Percentiles rank a stretch among this genome's conserved stretches.
Conservation (phyloP, 2,329 filamentous ascomycete genomes). For the Aspergillus puulaauensis region DNA sequence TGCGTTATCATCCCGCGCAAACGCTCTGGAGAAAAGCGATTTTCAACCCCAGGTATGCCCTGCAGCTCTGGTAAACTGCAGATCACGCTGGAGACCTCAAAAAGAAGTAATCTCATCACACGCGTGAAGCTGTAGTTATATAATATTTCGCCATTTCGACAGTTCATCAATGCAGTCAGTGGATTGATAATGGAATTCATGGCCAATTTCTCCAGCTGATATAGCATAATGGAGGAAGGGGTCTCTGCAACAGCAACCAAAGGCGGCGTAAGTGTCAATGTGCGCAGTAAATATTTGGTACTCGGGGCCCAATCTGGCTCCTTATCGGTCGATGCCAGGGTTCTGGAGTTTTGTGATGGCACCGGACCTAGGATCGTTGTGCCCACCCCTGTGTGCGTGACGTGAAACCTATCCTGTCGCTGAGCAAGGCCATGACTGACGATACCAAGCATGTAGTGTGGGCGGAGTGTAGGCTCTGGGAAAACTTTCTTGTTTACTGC, state of each 20-base stretch:
- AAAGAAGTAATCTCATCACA: constrained; percentile 68
- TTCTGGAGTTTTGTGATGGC: constrained; percentile 26
- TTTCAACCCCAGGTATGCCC: constrained; percentile 58
- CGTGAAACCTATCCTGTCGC: constrained; percentile 48
- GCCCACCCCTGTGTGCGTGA: constrained; percentile 59
- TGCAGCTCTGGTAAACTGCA: constrained; percentile 71
- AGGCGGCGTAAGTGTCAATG: constrained; percentile 61
- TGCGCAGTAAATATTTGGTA: constrained; percentile 63
- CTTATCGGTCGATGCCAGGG: constrained; percentile 19
- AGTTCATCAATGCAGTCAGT: constrained; percentile 75
- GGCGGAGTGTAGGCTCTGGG: constrained; percentile 61
- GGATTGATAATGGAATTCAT: constrained; percentile 77
- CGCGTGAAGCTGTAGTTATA: constrained; percentile 65
- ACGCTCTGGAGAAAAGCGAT: constrained; percentile 61
- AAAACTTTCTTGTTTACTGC: constrained; percentile 72
- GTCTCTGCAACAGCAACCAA: constrained; percentile 62
- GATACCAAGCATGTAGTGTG: constrained; percentile 73
- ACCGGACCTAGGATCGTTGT: constrained; percentile 58
- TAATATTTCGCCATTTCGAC: constrained; percentile 69
- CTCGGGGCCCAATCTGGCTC: constrained; percentile 35
- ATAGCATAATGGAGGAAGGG: constrained; percentile 63
- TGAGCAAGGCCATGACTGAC: constrained; percentile 59
- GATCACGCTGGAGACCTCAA: constrained; percentile 73
- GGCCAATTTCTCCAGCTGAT: constrained; percentile 77
- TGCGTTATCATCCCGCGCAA: constrained; percentile 60